Evolutionary conservation across 306 rosid species (phyloP).

Genomic region (Vicia villosa): DNA sequence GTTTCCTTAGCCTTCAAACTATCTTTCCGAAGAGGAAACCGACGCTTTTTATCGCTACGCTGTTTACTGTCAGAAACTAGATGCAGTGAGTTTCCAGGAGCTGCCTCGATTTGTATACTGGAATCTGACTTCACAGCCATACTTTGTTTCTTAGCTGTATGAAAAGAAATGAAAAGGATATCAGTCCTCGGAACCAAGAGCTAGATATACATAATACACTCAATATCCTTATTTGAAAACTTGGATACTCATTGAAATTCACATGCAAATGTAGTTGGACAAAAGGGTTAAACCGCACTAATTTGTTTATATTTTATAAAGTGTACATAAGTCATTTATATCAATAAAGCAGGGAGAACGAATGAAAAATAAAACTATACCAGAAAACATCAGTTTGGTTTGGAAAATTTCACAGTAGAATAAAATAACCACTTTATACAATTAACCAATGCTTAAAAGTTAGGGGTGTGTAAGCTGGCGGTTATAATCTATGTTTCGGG

Average conservation of each 20-base stretch:
- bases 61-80: constrained; percentile 41
- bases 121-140: constrained; percentile 39
- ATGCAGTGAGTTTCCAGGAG: constrained; percentile 35
- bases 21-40: constrained; percentile 25
- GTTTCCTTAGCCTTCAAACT: constrained; percentile 35
- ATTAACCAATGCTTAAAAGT: not conserved
- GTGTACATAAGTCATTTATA: not conserved
- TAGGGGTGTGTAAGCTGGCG: too few relatives aligned
- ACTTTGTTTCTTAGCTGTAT: constrained; percentile 64
- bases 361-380: not conserved
- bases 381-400: constrained; percentile 1
- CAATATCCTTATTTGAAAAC: constrained; percentile 1
- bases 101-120: constrained; percentile 41
- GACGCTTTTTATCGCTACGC: constrained; percentile 24
- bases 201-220: constrained; percentile 13
- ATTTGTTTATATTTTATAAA: not conserved
- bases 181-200: constrained; percentile 27
- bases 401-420: not conserved
- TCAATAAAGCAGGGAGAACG: constrained; percentile 16
- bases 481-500: too few relatives aligned
- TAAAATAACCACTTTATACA: constrained; percentile 12
- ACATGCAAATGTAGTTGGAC: constrained; percentile 8
- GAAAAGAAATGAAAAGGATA: constrained; percentile 36
- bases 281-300: not conserved
- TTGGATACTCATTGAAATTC: not conserved